Percentiles rank a stretch among this genome's conserved stretches.
phyloP scores from a whole-genome alignment of 73 alveolate species.

The Tetrahymena borealis region DNA sequence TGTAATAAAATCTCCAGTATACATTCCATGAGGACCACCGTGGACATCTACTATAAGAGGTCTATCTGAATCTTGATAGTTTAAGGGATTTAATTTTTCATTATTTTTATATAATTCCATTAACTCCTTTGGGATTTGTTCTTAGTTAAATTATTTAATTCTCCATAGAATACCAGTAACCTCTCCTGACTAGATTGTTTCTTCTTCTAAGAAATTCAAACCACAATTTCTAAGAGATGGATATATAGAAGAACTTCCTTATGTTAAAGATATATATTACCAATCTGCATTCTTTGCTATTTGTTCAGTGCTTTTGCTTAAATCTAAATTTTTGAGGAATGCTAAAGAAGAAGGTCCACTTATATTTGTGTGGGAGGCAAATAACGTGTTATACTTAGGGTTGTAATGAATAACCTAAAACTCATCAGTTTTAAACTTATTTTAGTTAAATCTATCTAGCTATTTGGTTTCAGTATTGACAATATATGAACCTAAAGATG shows the following conservation, averaged over 20 bases:
- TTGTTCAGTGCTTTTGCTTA: not conserved
- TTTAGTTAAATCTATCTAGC: not conserved
- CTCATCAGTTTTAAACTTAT: not conserved
- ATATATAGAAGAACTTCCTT: not conserved
- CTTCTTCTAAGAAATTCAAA: slow-evolving; percentile 17
- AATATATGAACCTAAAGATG: not conserved
- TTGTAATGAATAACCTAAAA: not conserved
- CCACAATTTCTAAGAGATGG: not conserved
- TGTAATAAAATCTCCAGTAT: not conserved
- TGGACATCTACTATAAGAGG: slow-evolving; percentile 21
- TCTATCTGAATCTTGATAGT: slow-evolving; percentile 1
- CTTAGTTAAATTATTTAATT: not conserved
- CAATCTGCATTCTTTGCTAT: not conserved
- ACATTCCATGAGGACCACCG: slow-evolving; percentile 35
- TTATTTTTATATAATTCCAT: not conserved
- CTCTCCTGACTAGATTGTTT: not conserved
- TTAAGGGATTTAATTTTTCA: slow-evolving; percentile 2
- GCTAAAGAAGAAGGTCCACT: not conserved
- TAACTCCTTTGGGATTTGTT: not conserved
- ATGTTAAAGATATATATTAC: not conserved
- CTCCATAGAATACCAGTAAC: slow-evolving; percentile 30
- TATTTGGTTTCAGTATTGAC: slow-evolving; percentile 8
- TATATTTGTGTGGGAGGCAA: not conserved
- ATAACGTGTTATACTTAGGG: not conserved
- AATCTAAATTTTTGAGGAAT: not conserved